Evolutionary conservation across 2,329 filamentous ascomycete genomes (phyloP).

Genomic region (Cadophora luteo-olivacea): DNA sequence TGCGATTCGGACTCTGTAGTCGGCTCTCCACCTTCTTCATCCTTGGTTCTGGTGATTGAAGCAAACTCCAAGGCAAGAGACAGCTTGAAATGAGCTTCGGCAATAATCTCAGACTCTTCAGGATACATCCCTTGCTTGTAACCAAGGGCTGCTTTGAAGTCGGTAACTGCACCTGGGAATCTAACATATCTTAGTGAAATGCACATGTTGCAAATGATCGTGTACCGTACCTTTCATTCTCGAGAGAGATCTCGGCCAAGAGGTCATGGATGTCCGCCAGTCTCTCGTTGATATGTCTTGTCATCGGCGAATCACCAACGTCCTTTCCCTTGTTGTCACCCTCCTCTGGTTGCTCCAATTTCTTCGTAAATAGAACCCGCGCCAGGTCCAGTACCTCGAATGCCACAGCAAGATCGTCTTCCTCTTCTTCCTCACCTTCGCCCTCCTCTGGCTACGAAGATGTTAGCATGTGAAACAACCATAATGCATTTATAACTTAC

Average conservation of each 20-base stretch:
- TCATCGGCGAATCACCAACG: slow-evolving; percentile 46
- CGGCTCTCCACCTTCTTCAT: slow-evolving; percentile 48
- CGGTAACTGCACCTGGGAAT: slow-evolving; percentile 85
- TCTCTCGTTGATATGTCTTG: slow-evolving; percentile 77
- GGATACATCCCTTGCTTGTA: slow-evolving; percentile 82
- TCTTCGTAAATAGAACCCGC: slow-evolving; percentile 67
- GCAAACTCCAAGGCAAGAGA: slow-evolving; percentile 95
- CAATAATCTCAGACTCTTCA: slow-evolving; percentile 82
- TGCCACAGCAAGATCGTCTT: slow-evolving; percentile 78
- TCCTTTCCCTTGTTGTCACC: slow-evolving; percentile 55
- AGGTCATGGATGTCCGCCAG: slow-evolving; percentile 93
- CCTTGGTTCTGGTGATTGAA: slow-evolving; percentile 70
- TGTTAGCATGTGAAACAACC: slow-evolving; percentile 53
- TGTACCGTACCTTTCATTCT: slow-evolving; percentile 76
- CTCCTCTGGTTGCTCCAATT: slow-evolving; percentile 57
- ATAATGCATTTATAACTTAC: slow-evolving; percentile 54
- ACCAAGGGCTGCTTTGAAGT: slow-evolving; percentile 77
- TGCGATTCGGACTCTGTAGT: slow-evolving; percentile 50
- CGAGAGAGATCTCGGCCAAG: slow-evolving; percentile 94
- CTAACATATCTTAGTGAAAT: slow-evolving; percentile 47
- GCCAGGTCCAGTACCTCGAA: slow-evolving; percentile 87
- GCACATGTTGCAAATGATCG: background rate
- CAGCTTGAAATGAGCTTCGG: slow-evolving; percentile 96
- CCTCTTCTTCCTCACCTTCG: slow-evolving; percentile 61
- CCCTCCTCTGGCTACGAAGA: slow-evolving; percentile 51